These are phyloP conservation scores for Trichoderma gamsii DNA, from an alignment of 495 filamentous ascomycete species.

Conservation along the genomic window DNA sequence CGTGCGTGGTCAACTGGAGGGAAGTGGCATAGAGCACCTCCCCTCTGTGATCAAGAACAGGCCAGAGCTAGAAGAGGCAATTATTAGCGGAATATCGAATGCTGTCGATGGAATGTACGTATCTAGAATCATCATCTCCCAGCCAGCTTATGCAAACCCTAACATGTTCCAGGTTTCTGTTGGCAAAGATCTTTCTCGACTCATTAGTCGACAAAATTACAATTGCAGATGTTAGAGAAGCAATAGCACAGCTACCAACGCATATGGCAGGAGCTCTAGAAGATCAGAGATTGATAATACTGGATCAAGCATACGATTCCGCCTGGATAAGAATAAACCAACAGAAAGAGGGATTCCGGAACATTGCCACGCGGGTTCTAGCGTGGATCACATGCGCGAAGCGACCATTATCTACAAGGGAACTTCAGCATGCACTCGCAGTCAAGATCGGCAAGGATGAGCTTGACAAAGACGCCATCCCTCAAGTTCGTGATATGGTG, in stretches of 20 bases:
- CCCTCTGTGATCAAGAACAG: too few species aligned
- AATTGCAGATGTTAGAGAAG: slow-evolving; percentile 40
- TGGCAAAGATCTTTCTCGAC: too few species aligned
- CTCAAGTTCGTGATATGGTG: slow-evolving; percentile 33
- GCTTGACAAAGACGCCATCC: slow-evolving; percentile 38
- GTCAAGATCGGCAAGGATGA: slow-evolving; percentile 25
- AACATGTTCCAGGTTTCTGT: too few species aligned
- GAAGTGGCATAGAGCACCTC: too few species aligned
- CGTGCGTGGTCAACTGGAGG: too few species aligned
- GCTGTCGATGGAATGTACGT: too few species aligned
- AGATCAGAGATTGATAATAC: slow-evolving; percentile 19
- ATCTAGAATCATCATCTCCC: too few species aligned
- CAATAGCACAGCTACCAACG: slow-evolving; percentile 28
- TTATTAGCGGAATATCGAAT: too few species aligned
- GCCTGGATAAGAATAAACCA: slow-evolving; percentile 40
- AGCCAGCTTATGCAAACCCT: too few species aligned
- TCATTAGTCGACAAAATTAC: too few species aligned
- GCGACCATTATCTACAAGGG: slow-evolving; percentile 33
- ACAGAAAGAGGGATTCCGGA: slow-evolving; percentile 24
- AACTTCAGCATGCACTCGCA: slow-evolving; percentile 46
- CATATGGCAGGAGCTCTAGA: slow-evolving; percentile 32
- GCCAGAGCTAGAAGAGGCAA: too few species aligned
- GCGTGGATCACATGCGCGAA: slow-evolving; percentile 41
- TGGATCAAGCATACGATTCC: slow-evolving; percentile 35
- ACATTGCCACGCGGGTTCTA: slow-evolving; percentile 35